phyloP scores from a whole-genome alignment of 495 filamentous ascomycete genomes.

The Umbilicaria muhlenbergii region DNA sequence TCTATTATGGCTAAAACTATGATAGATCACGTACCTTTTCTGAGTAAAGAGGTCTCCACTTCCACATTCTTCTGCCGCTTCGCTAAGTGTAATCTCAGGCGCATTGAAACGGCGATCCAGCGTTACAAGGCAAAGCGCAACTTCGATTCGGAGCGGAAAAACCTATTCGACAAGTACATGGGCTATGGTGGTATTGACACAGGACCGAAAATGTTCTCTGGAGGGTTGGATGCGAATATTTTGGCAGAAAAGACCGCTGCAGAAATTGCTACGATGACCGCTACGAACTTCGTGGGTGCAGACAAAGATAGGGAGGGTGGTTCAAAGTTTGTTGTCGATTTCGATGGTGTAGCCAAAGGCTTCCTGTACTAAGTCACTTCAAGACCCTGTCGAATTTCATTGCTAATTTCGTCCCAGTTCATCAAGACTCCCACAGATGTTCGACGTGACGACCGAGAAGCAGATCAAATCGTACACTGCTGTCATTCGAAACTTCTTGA shows the following conservation, averaged over 20 bases:
- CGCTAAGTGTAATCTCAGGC: slow-evolving; percentile 26
- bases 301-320: slow-evolving; percentile 27
- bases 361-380: slow-evolving; percentile 45
- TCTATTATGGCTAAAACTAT: slow-evolving; percentile 4
- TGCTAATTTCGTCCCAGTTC: slow-evolving; percentile 15
- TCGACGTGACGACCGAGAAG: slow-evolving; percentile 28
- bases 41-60: slow-evolving; percentile 17
- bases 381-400: not conserved
- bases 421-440: slow-evolving; percentile 29
- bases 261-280: slow-evolving; percentile 44
- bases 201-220: slow-evolving; percentile 49
- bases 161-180: slow-evolving; percentile 66
- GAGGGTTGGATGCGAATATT: slow-evolving; percentile 35
- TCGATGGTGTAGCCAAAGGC: slow-evolving; percentile 56
- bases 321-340: slow-evolving; percentile 59
- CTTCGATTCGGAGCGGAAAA: slow-evolving; percentile 41
- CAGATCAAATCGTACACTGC: slow-evolving; percentile 35
- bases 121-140: slow-evolving; percentile 64
- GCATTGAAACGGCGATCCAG: slow-evolving; percentile 75
- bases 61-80: not conserved
- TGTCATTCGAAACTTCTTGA: slow-evolving; percentile 73
- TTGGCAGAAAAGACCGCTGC: slow-evolving; percentile 38
- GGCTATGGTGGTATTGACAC: slow-evolving; percentile 67
- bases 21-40: slow-evolving; percentile 22
- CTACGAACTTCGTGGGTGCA: slow-evolving; percentile 37